Evolutionary conservation across 768 basidiomycete genomes (phyloP), one percentile per base, ranked within the genome.

Genomic region (Suillus hirtellus): DNA sequence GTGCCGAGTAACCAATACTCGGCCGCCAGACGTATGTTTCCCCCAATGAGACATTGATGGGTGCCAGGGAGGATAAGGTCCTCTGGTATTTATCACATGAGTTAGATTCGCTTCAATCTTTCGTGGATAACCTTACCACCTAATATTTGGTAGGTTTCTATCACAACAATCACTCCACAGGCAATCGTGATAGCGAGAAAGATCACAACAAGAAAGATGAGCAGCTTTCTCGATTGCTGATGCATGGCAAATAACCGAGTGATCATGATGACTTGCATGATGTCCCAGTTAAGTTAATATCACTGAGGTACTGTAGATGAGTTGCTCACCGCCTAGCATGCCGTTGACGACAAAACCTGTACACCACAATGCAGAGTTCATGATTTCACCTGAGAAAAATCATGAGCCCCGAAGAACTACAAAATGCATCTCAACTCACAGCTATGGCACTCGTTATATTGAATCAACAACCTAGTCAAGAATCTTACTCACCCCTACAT

Each of bases 241-340:
- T 54, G n/a, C 53, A 54, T 54, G 34, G 34, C 53, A 54, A 37
- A 19, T 54, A 54, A 21, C 12, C 53, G 53, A 37, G 6, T n/a
- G 53, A 37, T 34, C 37, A 38, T 35, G n/a, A 55, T 38, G 37
- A 17, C 54, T 55, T 21, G n/a, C n/a, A 24, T 24, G 14, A 14
- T 55, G 7, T 37, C 1, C 24, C 12, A 55, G 11, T 52, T 5
- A 11, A 52, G 31, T 52, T 3, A 14, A 49, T 37, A 55, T 21
- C 35, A 37, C n/a, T n/a, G 37, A 38, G 21, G 4, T 9, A 49
- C 9, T 37, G 21, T 14, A 37, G n/a, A 35, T n/a, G 19, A n/a
- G 35, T 35, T 11, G 2, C 50, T 52, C 31, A 52, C 50, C 50
- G 5, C 17, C 12, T 7, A 55, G 54, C 35, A 55, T 38, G 35